Conservation (phyloP, 2,329 filamentous ascomycete genomes). For the Grosmannia serpens region DNA sequence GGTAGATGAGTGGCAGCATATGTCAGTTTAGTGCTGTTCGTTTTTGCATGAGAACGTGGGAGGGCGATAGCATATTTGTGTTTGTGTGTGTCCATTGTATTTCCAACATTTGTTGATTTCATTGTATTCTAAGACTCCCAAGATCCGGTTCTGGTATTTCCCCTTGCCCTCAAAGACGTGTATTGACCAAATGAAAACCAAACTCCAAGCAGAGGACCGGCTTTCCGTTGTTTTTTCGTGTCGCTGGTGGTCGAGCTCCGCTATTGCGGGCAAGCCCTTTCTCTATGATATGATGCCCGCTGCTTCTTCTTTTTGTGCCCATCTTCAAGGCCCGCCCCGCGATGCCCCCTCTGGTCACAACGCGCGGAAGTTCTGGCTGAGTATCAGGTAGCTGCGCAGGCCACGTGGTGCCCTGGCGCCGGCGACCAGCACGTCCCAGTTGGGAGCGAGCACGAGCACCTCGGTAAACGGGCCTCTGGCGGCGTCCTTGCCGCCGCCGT, state of each 20-base stretch:
- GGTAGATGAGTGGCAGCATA: neutral
- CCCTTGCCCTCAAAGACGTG: neutral
- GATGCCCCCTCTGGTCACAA: slow-evolving; percentile 21
- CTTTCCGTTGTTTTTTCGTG: neutral
- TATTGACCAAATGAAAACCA: neutral
- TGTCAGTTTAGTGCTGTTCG: neutral
- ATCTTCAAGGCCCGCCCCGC: too few relatives aligned
- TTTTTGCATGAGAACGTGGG: neutral
- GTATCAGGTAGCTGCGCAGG: slow-evolving; percentile 51
- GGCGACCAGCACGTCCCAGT: slow-evolving; percentile 42
- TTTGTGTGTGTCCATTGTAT: neutral
- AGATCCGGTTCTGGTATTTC: neutral
- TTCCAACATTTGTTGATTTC: neutral
- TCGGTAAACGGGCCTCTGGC: slow-evolving; percentile 65
- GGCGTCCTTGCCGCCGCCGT: slow-evolving; percentile 51
- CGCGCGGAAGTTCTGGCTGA: slow-evolving; percentile 60
- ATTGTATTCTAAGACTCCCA: neutral
- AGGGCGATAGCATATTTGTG: neutral
- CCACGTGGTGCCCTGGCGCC: slow-evolving; percentile 40
- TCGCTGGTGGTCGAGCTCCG: neutral
- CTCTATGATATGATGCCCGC: neutral
- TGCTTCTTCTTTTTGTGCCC: neutral
- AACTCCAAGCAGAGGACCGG: neutral
- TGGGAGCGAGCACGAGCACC: slow-evolving; percentile 69
- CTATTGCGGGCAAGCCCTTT: neutral